Evolutionary conservation across 2,329 filamentous ascomycete genomes (phyloP).

Genomic region (Phyllosticta paracitricarpa): DNA sequence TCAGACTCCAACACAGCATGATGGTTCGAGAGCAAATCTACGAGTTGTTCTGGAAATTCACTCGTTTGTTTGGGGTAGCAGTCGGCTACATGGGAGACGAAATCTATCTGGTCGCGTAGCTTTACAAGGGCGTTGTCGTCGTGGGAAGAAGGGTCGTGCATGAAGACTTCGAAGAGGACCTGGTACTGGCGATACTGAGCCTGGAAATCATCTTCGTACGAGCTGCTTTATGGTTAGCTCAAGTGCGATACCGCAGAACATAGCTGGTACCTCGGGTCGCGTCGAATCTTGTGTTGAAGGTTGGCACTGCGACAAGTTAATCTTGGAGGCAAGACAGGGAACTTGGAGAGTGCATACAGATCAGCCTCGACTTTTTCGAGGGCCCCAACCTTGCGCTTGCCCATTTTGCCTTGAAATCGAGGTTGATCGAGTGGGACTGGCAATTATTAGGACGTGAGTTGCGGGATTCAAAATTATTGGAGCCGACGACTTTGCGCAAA

Average conservation of each 20-base stretch:
- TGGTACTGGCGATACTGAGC: conserved; percentile 89
- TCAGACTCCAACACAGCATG: conserved; percentile 76
- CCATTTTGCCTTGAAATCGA: conserved; percentile 41
- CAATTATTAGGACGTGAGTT: neutral
- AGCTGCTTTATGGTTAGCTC: conserved; percentile 38
- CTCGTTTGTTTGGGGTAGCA: conserved; percentile 77
- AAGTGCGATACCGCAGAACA: neutral
- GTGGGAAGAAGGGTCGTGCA: conserved; percentile 68
- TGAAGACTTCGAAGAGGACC: conserved; percentile 81
- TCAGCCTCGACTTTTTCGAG: conserved; percentile 94
- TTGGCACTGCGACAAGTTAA: conserved; percentile 48
- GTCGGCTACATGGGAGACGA: conserved; percentile 87
- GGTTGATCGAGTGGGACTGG: neutral
- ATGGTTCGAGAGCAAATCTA: conserved; percentile 68
- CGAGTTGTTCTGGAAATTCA: conserved; percentile 70
- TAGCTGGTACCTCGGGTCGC: conserved; percentile 61
- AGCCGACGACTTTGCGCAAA: neutral
- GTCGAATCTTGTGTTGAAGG: conserved; percentile 82
- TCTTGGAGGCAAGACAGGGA: neutral
- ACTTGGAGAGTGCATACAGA: conserved; percentile 40
- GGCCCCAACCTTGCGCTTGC: conserved; percentile 80
- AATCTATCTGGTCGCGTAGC: conserved; percentile 83
- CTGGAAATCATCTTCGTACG: conserved; percentile 81
- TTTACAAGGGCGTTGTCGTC: conserved; percentile 71
- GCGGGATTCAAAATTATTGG: neutral